phyloP scores from a whole-genome alignment of 495 filamentous ascomycete species.

The Hyaloscypha hepaticicola region DNA sequence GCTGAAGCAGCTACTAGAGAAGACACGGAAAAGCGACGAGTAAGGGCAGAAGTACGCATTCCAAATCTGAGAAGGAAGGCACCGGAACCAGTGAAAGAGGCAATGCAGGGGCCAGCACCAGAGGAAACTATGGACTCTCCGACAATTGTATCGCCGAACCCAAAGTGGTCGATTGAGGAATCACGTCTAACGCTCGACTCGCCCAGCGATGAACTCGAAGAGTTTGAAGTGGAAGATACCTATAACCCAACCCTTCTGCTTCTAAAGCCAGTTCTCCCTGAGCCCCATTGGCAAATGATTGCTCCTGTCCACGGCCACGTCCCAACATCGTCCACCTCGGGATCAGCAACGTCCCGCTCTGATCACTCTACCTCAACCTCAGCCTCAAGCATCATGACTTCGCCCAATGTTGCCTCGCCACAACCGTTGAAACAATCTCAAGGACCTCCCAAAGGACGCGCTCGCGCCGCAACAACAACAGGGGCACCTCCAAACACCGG shows the following conservation, averaged over 20 bases:
- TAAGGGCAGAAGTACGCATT: background rate
- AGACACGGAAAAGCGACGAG: background rate
- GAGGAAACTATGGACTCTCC: background rate
- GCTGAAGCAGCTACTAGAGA: background rate
- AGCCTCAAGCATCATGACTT: slow-evolving; percentile 21
- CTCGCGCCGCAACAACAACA: slow-evolving; percentile 16
- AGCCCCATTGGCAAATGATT: slow-evolving; percentile 54
- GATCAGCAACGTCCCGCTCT: slow-evolving; percentile 29
- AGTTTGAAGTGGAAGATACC: slow-evolving; percentile 31
- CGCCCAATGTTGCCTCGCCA: slow-evolving; percentile 11
- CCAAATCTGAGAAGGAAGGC: slow-evolving; percentile 27
- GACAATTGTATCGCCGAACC: background rate
- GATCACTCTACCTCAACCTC: slow-evolving; percentile 27
- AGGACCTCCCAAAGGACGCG: slow-evolving; percentile 6
- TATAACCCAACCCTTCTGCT: slow-evolving; percentile 31
- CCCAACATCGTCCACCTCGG: slow-evolving; percentile 10
- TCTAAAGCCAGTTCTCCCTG: slow-evolving; percentile 35
- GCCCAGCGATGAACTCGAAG: slow-evolving; percentile 35
- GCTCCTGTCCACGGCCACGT: slow-evolving; percentile 34
- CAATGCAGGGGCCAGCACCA: background rate
- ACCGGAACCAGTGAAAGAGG: slow-evolving; percentile 15
- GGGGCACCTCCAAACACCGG: slow-evolving; percentile 1
- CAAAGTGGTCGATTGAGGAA: slow-evolving; percentile 40
- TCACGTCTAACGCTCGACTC: slow-evolving; percentile 50
- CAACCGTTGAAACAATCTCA: background rate